These are phyloP conservation scores for Saccharomycopsis sp. DNA, from an alignment of 805 yeast genomes.

Conservation along the genomic window DNA sequence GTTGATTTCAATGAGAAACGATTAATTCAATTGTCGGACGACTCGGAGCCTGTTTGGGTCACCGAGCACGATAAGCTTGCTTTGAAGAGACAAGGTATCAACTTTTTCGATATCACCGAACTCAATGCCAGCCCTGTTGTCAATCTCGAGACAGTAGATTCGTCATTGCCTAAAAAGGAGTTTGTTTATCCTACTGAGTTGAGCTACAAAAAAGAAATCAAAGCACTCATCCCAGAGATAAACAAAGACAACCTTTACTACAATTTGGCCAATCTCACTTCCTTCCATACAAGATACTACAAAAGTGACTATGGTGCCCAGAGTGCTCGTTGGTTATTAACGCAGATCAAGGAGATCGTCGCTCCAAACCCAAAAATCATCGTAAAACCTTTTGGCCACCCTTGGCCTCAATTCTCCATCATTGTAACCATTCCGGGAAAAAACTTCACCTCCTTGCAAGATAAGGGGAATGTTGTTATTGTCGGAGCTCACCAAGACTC, in stretches of 20 bases:
- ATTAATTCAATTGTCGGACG: slow-evolving; percentile 25
- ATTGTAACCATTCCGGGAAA: slow-evolving; percentile 59
- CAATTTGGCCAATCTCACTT: slow-evolving; percentile 55
- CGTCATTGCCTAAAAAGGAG: background rate
- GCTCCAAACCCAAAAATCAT: slow-evolving; percentile 31
- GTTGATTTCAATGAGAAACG: slow-evolving; percentile 21
- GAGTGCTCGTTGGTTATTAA: slow-evolving; percentile 63
- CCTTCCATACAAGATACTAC: slow-evolving; percentile 73
- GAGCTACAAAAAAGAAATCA: slow-evolving; percentile 6
- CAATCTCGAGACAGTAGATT: background rate
- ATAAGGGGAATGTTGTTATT: slow-evolving; percentile 44
- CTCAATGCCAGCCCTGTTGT: slow-evolving; percentile 3
- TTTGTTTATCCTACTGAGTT: slow-evolving; percentile 11
- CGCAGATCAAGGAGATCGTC: slow-evolving; percentile 33
- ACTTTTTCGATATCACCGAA: slow-evolving; percentile 17
- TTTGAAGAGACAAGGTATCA: slow-evolving; percentile 30
- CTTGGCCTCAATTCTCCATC: slow-evolving; percentile 75
- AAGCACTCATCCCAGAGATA: slow-evolving; percentile 30
- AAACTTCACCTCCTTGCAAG: slow-evolving; percentile 21
- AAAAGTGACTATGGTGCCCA: slow-evolving; percentile 64
- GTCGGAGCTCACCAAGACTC: slow-evolving; percentile 92
- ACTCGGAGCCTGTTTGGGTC: slow-evolving; percentile 25
- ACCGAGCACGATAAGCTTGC: slow-evolving; percentile 38
- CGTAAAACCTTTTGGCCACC: slow-evolving; percentile 38
- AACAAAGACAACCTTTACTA: slow-evolving; percentile 40